Evolutionary conservation across 768 basidiomycete species (phyloP), one percentile per base, ranked within the genome.

Genomic region (Rhizopogon vinicolor): DNA sequence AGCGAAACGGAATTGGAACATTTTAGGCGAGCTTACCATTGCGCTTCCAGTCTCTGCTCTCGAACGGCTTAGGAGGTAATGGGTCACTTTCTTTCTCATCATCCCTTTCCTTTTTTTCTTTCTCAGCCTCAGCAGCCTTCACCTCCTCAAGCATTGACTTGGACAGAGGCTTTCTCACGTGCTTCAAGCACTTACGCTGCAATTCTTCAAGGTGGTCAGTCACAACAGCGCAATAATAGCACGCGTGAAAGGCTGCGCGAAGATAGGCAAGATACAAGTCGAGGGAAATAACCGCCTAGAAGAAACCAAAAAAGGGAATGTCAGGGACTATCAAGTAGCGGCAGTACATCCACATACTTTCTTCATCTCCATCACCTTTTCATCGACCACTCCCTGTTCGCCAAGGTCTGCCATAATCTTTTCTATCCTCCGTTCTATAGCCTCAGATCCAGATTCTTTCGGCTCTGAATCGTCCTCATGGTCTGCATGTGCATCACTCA

Each of bases 201-300:
- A 99, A 80, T 78, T 97, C 93, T 75, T 99, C 97, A 71, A 89
- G 74, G 76, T 93, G 93, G 75, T 96, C 89, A 69, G 87, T 89
- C 62, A 91, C 83, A 68, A 92, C 86, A 64, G 89, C 87, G 79
- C 97, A 99, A 75, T 99, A 99, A 75, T 96, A 99, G 83, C 97
- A 97, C 66, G 91, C 86, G 81, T 93, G 82, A 74, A 89, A 94
- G 53, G 91, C 95, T 68, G 85, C 81, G 62, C 97, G 91, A 67
- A 99, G 77, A 74, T 97, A 98, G 51, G 89, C 87, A 71, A 98
- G 78, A 73, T 93, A 93, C 71, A 96, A 76, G 76, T 99, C 97
- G 72, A 98, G 81, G 64, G 89, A 82, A 64, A 94, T 76, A 65
- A 83, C 80, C 63, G 84, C 84, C 91, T 93, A 68, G 39, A 63